These are phyloP conservation scores for Pythium phragmiticola DNA, from an alignment of 352 stramenopile genomes.

Conservation along the genomic window DNA sequence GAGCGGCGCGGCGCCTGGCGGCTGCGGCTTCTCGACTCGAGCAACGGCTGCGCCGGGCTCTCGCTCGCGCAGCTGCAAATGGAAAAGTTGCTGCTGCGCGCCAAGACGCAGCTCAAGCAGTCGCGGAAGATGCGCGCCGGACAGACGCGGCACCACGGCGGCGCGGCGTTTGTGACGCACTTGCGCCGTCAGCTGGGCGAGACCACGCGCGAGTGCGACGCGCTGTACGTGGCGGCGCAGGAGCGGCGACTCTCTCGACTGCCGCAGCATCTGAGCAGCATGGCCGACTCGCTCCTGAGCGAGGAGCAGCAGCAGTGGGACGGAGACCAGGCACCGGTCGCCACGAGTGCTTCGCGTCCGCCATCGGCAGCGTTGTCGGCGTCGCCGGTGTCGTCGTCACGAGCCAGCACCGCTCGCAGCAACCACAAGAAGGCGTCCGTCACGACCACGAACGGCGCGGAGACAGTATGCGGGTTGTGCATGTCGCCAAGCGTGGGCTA, in stretches of 20 bases:
- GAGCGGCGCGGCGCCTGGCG: conserved; percentile 69
- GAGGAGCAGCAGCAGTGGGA: neutral
- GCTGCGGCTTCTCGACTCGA: conserved; percentile 68
- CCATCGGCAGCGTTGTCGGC: neutral
- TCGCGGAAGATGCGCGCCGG: conserved; percentile 70
- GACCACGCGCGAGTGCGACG: conserved; percentile 48
- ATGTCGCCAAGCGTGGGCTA: conserved; percentile 59
- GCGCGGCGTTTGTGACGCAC: conserved; percentile 48
- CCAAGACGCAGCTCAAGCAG: conserved; percentile 75
- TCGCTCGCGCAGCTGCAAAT: conserved; percentile 80
- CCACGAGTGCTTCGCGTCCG: neutral
- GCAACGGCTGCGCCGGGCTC: conserved; percentile 55
- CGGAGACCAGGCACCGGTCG: conserved; percentile 9
- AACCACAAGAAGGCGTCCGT: neutral
- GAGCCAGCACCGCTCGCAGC: conserved; percentile 1
- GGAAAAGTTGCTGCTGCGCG: conserved; percentile 66
- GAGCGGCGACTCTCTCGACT: conserved; percentile 41
- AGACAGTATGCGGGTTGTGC: conserved; percentile 38
- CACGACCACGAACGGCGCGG: neutral
- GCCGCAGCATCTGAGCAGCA: conserved; percentile 39
- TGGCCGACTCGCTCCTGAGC: conserved; percentile 27
- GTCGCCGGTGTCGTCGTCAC: neutral
- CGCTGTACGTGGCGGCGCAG: conserved; percentile 42
- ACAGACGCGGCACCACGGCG: conserved; percentile 48
- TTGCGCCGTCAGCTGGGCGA: conserved; percentile 47